Evolutionary conservation across 2,329 filamentous ascomycete genomes (phyloP), one percentile per base, ranked within the genome.

Genomic region (Boeremia lycopersici): DNA sequence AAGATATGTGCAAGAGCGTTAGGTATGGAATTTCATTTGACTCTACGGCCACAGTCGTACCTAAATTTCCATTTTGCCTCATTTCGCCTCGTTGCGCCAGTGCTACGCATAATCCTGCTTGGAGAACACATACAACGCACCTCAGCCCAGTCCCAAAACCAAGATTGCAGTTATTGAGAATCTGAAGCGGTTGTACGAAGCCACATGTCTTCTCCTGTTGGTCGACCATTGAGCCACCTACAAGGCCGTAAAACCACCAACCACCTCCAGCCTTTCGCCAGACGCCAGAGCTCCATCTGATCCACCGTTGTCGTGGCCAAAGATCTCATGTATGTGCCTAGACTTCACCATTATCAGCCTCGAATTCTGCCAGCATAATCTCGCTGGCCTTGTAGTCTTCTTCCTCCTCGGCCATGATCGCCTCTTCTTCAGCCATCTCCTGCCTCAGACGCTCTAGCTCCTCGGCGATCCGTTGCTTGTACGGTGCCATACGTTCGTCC

Each of bases 361-460:
- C 51, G 29, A 66, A 65, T 41, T 63, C 64, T 25, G 41, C 52
- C 26, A 65, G 56, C 51, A 64, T 61, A 40, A 39, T 50, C n/a
- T 56, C 43, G 17, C 60, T 64, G 6, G 57, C 58, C 6, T 47
- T 52, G 4, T 59, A 55, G 1, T 59, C 59, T 29, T 62, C 26
- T 4, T 60, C 47, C 2, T 68, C 64, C 42, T 67, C 65, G 1
- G n/a, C 47, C 17, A 49, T 56, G 1, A 42, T 49, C 0, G 25
- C 48, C 19, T 64, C 57, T 34, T 68, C 63, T 2, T 67, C 60
- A 8, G 64, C 55, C 33, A 64, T 41, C 39, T 65, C 63, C 23
- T 30, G 40, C 1, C 47, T 43, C 8, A 71, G 17, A 9, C 54
- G 53, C 11, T 68, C 63, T 12, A 69, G 39, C 55, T 70, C 63